These are phyloP conservation scores for Thalassiosira oceanica DNA, from an alignment of 352 stramenopile genomes.

Conservation along the genomic window DNA sequence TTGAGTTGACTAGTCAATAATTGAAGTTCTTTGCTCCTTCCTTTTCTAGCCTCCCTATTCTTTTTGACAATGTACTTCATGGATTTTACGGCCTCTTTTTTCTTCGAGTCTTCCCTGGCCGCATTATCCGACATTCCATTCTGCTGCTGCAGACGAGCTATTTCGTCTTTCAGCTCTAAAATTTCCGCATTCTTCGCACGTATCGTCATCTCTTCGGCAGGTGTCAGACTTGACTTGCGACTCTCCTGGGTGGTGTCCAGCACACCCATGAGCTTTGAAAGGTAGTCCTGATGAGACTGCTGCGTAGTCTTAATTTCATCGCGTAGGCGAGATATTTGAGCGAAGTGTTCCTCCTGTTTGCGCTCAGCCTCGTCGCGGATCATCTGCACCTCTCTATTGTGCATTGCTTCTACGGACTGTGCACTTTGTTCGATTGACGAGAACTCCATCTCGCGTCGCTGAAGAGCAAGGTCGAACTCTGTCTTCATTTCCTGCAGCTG, in stretches of 20 bases:
- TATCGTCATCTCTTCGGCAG: slow-evolving; percentile 11
- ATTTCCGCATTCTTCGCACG: slow-evolving; percentile 42
- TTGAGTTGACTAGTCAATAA: slow-evolving; percentile 19
- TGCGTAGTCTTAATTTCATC: slow-evolving; percentile 58
- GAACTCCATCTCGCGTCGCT: slow-evolving; percentile 29
- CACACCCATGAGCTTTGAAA: slow-evolving; percentile 65
- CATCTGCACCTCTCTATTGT: slow-evolving; percentile 36
- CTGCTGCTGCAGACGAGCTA: slow-evolving; percentile 12
- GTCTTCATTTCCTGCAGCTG: slow-evolving; percentile 44
- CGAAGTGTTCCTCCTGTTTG: slow-evolving; percentile 46
- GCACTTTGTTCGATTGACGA: slow-evolving; percentile 22
- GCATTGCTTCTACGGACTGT: slow-evolving; percentile 3
- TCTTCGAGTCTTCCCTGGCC: slow-evolving; percentile 1
- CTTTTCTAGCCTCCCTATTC: slow-evolving; percentile 45
- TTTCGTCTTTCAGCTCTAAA: slow-evolving; percentile 21
- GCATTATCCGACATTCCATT: background rate
- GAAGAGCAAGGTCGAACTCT: slow-evolving; percentile 40
- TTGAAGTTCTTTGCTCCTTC: slow-evolving; percentile 15
- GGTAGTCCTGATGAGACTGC: slow-evolving; percentile 58
- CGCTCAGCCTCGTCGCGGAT: slow-evolving; percentile 33
- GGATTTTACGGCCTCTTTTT: slow-evolving; percentile 33
- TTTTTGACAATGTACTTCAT: slow-evolving; percentile 52
- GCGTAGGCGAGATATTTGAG: slow-evolving; percentile 38
- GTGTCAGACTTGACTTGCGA: background rate
- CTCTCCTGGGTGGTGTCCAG: slow-evolving; percentile 58